Conservation (phyloP, 2,329 filamentous ascomycete species). For the Clonostachys rhizophaga region DNA sequence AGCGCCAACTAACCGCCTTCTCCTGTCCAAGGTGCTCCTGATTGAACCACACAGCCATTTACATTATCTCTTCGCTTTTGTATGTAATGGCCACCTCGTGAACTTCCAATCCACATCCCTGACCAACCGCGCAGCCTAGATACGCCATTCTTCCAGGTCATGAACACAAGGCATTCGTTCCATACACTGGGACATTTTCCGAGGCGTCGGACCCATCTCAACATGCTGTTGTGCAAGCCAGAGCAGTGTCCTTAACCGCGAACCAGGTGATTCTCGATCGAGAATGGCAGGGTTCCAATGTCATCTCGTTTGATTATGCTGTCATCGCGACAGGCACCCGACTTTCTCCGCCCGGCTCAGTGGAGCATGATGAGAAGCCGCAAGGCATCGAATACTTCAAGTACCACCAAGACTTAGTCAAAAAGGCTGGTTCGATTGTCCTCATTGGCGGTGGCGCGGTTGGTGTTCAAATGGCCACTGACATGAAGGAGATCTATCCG, state of each 20-base stretch:
- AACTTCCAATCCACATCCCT: too few species aligned
- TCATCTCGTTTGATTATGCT: slow-evolving; percentile 48
- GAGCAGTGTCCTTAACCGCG: slow-evolving; percentile 30
- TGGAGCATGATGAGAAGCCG: slow-evolving; percentile 36
- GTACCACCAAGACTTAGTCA: slow-evolving; percentile 39
- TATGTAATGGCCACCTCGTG: too few species aligned
- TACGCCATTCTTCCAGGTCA: slow-evolving; percentile 48
- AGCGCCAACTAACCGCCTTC: too few species aligned
- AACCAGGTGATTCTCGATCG: slow-evolving; percentile 25
- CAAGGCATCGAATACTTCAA: slow-evolving; percentile 23
- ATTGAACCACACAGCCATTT: slow-evolving; percentile 58
- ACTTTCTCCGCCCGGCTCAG: slow-evolving; percentile 40
- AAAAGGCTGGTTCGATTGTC: slow-evolving; percentile 34
- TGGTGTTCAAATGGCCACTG: slow-evolving; percentile 56
- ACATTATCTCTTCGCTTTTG: slow-evolving; percentile 47
- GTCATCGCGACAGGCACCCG: slow-evolving; percentile 54
- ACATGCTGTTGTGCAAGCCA: slow-evolving; percentile 29
- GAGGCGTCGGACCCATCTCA: slow-evolving; percentile 29
- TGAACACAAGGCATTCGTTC: slow-evolving; percentile 56
- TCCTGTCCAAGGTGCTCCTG: slow-evolving; percentile 15
- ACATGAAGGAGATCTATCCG: slow-evolving; percentile 51
- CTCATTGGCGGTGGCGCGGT: slow-evolving; percentile 57
- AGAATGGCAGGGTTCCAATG: too few species aligned
- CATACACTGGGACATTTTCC: slow-evolving; percentile 36
- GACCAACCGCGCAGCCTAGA: slow-evolving; percentile 34